phyloP scores from a whole-genome alignment of 2,329 filamentous ascomycete genomes.

The Aspergillus sp. region DNA sequence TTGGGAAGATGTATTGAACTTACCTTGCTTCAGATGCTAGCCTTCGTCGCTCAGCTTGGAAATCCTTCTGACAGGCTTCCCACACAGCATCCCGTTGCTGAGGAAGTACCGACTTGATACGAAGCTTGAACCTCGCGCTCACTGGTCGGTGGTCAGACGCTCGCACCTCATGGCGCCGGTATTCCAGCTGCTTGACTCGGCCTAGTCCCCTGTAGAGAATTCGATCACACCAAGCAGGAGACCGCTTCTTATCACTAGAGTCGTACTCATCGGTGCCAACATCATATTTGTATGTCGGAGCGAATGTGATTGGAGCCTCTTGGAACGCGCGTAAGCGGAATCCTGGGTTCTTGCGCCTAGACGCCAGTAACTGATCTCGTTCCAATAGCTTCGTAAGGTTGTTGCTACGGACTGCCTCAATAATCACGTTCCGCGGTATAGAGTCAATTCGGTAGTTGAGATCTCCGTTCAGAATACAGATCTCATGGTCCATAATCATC shows the following conservation, averaged over 20 bases:
- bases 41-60: slow-evolving; percentile 71
- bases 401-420: slow-evolving; percentile 78
- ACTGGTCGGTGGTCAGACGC: slow-evolving; percentile 94
- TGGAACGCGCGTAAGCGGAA: slow-evolving; percentile 88
- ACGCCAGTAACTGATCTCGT: slow-evolving; percentile 88
- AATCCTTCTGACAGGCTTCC: slow-evolving; percentile 75
- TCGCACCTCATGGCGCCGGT: slow-evolving; percentile 83
- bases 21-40: slow-evolving; percentile 77
- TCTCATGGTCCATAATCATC: slow-evolving; percentile 95
- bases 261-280: slow-evolving; percentile 94
- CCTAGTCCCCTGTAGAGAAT: slow-evolving; percentile 83
- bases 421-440: slow-evolving; percentile 91
- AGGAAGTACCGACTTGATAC: slow-evolving; percentile 79
- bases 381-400: slow-evolving; percentile 88
- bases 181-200: slow-evolving; percentile 84
- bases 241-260: slow-evolving; percentile 88
- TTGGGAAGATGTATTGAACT: slow-evolving; percentile 5
- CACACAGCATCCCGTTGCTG: slow-evolving; percentile 68
- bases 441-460: slow-evolving; percentile 98
- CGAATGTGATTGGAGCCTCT: slow-evolving; percentile 89
- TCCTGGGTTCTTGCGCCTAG: slow-evolving; percentile 83
- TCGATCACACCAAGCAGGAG: slow-evolving; percentile 95
- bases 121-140: slow-evolving; percentile 79
- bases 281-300: slow-evolving; percentile 98
- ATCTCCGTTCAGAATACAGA: slow-evolving; percentile 95